Base-by-base conservation (phyloP, 805 yeast genomes). In the Zygosaccharomyces gambellarensis region DNA sequence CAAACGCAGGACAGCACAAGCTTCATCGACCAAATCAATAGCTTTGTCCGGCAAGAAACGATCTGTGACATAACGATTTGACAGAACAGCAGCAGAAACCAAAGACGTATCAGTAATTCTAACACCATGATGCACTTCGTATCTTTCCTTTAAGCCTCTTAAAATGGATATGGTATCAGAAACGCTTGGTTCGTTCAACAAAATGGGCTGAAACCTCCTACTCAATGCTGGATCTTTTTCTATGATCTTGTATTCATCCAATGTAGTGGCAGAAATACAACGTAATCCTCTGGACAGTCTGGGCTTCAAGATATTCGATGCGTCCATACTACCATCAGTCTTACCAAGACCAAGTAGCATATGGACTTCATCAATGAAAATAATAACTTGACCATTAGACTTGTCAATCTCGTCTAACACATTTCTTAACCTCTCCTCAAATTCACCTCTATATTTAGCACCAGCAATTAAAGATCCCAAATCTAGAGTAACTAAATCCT, bases 101-200 rank as follows among this genome's bases (percentile, higher is more conserved):
- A 92, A 74, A 0, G 99, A 97, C 43, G 90, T 79, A 64, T 92
- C 99, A 3, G 92, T 79, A 51, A 92, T 88, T 55, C 96, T 80
- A 6, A 92, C 99, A 71, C 99, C 99, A 62, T 92, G 99, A 61
- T 92, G 99, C 2, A 92, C 97, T 64, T 92, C 99, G 65, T 92
- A 92, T 53, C 86, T 79, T 62, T 92, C 98, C 65, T 92, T 90
- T 61, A 92, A 76, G 3, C 99, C 99, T 63, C 99, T 80, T 51
- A 94, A 73, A 52, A 92, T 92, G 25, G 95, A 85, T 47, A 92
- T 89, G 0, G 97, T 85, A 65, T 92, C 97, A 52, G 85, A 83
- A 2, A 90, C 96, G 3, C 85, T 74, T 14, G 99, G 99, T 63
- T 94, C 98, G 51, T 80, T 81, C 32, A 92, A 83, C 50, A 80